phyloP scores from a whole-genome alignment of 2,329 filamentous ascomycete genomes.

The Allantophomopsis cytisporea region DNA sequence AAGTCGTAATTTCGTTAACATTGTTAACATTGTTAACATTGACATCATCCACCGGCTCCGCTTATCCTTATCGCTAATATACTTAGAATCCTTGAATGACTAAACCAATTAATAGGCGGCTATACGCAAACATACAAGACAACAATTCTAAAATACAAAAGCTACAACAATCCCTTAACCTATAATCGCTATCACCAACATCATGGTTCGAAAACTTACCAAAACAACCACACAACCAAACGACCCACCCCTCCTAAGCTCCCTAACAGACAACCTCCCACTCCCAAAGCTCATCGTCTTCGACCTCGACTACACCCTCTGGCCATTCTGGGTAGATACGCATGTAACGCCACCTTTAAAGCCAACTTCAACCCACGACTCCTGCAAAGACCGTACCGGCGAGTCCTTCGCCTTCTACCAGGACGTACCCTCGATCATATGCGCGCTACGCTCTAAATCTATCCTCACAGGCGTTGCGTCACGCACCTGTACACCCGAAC shows the following conservation, averaged over 20 bases:
- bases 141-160: too few species aligned
- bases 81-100: too few species aligned
- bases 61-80: too few species aligned
- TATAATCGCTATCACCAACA: neutral
- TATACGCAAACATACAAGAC: too few species aligned
- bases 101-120: too few species aligned
- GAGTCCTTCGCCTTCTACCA: conserved; percentile 59
- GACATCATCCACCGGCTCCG: too few species aligned
- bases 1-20: too few species aligned
- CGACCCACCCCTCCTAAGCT: conserved; percentile 1
- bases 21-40: too few species aligned
- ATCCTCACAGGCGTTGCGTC: conserved; percentile 60
- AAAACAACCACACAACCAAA: neutral
- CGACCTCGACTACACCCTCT: conserved; percentile 96
- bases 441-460: conserved; percentile 29
- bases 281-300: conserved; percentile 80
- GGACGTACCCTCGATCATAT: conserved; percentile 54
- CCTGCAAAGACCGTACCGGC: conserved; percentile 38
- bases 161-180: too few species aligned
- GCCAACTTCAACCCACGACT: conserved; percentile 25
- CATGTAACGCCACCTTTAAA: conserved; percentile 67
- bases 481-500: conserved; percentile 64
- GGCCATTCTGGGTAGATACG: conserved; percentile 97
- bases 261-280: conserved; percentile 35
- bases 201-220: neutral